Evolutionary conservation across 2,329 filamentous ascomycete species (phyloP).

Genomic region (Grosmannia serpens): DNA sequence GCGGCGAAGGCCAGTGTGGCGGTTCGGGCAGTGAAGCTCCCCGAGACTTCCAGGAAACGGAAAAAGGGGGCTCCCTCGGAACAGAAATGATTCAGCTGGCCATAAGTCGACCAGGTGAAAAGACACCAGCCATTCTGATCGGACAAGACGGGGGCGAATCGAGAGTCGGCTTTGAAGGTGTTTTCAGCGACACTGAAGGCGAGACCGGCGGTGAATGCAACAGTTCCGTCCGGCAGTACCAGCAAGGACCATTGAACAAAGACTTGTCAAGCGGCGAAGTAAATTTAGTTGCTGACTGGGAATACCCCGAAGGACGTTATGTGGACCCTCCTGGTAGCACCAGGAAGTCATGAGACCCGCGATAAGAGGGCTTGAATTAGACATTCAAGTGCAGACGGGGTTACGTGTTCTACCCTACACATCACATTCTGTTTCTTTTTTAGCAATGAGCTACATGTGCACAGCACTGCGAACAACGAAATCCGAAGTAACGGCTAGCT

Average conservation of each 20-base stretch:
- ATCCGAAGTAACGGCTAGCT: neutral
- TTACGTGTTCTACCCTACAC: neutral
- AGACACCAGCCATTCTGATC: neutral
- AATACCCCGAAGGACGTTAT: slow-evolving; percentile 13
- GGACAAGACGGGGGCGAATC: neutral
- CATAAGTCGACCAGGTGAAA: neutral
- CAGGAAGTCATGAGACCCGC: neutral
- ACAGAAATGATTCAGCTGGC: slow-evolving; percentile 12
- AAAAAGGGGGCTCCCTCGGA: neutral
- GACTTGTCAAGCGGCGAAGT: neutral
- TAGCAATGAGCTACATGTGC: neutral
- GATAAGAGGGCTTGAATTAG: neutral
- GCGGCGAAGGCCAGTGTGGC: neutral
- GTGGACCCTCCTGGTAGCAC: neutral
- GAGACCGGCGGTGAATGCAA: neutral
- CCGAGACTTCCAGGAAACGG: neutral
- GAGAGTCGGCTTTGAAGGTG: neutral
- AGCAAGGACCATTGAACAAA: neutral
- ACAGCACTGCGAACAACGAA: neutral
- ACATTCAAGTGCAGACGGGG: neutral
- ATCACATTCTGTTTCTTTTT: neutral
- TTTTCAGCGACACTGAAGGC: neutral
- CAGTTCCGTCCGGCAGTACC: neutral
- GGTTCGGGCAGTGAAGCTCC: neutral
- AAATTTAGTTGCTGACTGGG: slow-evolving; percentile 12